Evolutionary conservation across 345 rosid species (phyloP), one percentile per base, ranked within the genome.

Genomic region (Citrus hindsii): DNA sequence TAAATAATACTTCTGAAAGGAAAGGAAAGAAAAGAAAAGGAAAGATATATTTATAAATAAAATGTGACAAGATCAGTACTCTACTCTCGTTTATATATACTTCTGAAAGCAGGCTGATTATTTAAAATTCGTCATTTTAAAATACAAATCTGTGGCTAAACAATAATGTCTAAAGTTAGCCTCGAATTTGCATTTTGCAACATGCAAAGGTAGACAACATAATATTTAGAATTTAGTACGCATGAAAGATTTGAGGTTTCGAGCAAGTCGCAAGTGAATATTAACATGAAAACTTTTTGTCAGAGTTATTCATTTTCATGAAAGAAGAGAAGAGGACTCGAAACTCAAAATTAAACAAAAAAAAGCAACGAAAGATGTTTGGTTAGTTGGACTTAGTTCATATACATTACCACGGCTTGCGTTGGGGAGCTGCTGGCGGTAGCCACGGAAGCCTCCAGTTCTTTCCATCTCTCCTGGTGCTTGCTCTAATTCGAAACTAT

Each of bases 381-480:
- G 48, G 14, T 10, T 3, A 10, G 14, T 10, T 28, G 12, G 9
- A 65, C 22, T 28, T 33, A 27, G 28, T 24, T 10, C 35, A 27
- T 16, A 24, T 33, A 63, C 53, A 25, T 76, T 84, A 85, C 84
- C 89, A 13, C 87, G 71, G 85, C 81, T 84, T 71, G 87, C 59
- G 87, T 74, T 82, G 71, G 88, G 76, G 79, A 82, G 81, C 86
- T 89, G 87, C 81, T 80, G 84, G 83, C 80, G 83, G 82, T 86
- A 90, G 82, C 94, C 91, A 82, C 88, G 94, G 80, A 88, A 92
- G 79, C 90, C 92, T 79, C 88, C 87, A 77, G 33, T 32, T 32
- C 82, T 81, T 74, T 86, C 92, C 93, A 90, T 86, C 58, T 81
- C 72, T 18, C 73, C 6, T 53, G 51, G 18, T 51, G 56, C 56